A percentile compares a stretch with the other conserved stretches of the same genome.
Conservation (phyloP, 345 rosid genomes). For the Pelargonium nanum region DNA sequence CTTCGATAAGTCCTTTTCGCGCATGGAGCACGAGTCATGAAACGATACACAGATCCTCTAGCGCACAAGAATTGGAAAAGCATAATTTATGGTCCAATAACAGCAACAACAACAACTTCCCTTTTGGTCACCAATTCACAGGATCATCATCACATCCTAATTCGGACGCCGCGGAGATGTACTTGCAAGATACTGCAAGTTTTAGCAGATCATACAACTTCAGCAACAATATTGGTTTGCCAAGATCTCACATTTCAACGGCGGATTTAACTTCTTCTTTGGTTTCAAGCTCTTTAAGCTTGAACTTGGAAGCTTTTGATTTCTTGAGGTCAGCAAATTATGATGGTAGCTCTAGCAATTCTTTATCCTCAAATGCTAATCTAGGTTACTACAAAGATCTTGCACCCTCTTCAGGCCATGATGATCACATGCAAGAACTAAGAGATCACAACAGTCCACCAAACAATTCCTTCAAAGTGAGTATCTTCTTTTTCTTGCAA, state of each 20-base stretch:
- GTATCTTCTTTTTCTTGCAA: conserved; percentile 4
- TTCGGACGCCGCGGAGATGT: conserved; percentile 2
- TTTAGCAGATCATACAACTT: conserved; percentile 12
- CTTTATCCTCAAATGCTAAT: conserved; percentile 5
- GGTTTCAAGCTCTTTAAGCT: conserved; percentile 20
- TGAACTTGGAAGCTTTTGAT: conserved; percentile 18
- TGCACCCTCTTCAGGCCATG: background rate
- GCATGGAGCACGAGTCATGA: conserved; percentile 12
- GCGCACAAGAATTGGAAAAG: background rate
- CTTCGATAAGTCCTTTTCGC: conserved; percentile 15
- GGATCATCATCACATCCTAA: background rate
- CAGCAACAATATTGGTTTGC: conserved; percentile 16
- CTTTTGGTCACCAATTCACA: conserved; percentile 9
- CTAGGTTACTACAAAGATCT: conserved; percentile 1
- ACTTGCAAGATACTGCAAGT: background rate
- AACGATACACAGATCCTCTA: background rate
- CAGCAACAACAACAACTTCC: conserved; percentile 13
- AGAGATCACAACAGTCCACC: conserved; percentile 11
- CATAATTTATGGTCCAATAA: conserved; percentile 6
- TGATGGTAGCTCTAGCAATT: conserved; percentile 14
- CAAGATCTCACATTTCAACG: conserved; percentile 9
- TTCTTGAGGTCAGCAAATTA: conserved; percentile 7
- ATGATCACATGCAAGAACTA: conserved; percentile 7
- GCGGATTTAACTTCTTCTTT: conserved; percentile 16
- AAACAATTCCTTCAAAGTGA: conserved; percentile 21